phyloP scores from a whole-genome alignment of 495 filamentous ascomycete species.

The Aspergillus diversus region DNA sequence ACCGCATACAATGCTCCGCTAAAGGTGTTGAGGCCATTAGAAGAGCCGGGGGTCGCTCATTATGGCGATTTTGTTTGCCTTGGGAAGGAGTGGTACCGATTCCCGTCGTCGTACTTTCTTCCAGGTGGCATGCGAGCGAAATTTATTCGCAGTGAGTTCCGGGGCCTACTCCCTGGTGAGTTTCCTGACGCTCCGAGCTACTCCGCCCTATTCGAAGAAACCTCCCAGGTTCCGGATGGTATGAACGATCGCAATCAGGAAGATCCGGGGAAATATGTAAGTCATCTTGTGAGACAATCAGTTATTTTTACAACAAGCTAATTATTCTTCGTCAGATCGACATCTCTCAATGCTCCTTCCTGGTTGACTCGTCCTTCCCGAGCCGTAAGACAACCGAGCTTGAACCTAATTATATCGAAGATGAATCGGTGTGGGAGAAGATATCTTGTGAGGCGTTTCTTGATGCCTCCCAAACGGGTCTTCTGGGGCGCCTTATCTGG shows the following conservation, averaged over 20 bases:
- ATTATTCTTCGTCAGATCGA: conserved; percentile 54
- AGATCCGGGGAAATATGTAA: conserved; percentile 84
- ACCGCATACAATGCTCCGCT: conserved; percentile 87
- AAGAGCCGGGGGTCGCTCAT: conserved; percentile 49
- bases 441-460: conserved; percentile 77
- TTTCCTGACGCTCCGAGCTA: conserved; percentile 73
- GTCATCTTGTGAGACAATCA: conserved; percentile 25
- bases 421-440: conserved; percentile 71
- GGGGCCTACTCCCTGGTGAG: conserved; percentile 86
- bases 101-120: conserved; percentile 90
- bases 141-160: conserved; percentile 88
- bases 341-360: conserved; percentile 73
- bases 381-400: conserved; percentile 53
- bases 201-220: conserved; percentile 68
- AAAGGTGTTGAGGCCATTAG: conserved; percentile 66
- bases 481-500: conserved; percentile 82
- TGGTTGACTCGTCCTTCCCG: conserved; percentile 87
- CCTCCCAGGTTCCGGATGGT: conserved; percentile 77
- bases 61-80: conserved; percentile 78
- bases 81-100: conserved; percentile 98
- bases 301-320: background rate
- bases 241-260: conserved; percentile 94
- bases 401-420: conserved; percentile 76
- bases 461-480: conserved; percentile 72
- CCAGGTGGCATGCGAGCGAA: conserved; percentile 78